Evolutionary conservation across 331 rosid genomes (phyloP).

Genomic region (Cydonia oblonga): DNA sequence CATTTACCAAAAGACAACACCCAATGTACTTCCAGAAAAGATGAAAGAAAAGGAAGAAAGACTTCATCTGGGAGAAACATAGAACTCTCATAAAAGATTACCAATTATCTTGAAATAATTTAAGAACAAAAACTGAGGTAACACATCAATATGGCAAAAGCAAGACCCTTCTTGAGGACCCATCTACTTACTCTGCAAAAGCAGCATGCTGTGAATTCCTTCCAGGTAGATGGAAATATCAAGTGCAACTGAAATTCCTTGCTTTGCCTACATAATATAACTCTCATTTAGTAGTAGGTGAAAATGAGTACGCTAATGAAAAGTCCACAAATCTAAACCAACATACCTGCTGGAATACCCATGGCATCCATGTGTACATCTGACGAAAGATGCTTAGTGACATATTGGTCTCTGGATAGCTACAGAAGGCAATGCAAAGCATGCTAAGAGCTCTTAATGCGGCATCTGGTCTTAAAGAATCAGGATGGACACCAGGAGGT

Average conservation of each 20-base stretch:
- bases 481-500: constrained; percentile 29
- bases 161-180: constrained; percentile 6
- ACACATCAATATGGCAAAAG: constrained; percentile 7
- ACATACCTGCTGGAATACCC: constrained; percentile 70
- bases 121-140: constrained; percentile 13
- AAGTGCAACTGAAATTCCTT: constrained; percentile 31
- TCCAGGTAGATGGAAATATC: constrained; percentile 62
- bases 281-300: constrained; percentile 12
- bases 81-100: not conserved
- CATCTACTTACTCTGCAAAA: constrained; percentile 55
- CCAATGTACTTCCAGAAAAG: not conserved
- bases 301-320: constrained; percentile 6
- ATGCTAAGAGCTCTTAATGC: constrained; percentile 72
- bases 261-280: constrained; percentile 44
- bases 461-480: constrained; percentile 44
- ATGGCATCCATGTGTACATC: constrained; percentile 80
- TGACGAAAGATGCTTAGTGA: constrained; percentile 50
- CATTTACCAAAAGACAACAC: not conserved
- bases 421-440: constrained; percentile 65
- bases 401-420: constrained; percentile 53
- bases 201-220: constrained; percentile 77
- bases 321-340: constrained; percentile 19
- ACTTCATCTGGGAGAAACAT: no score
- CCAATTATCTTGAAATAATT: not conserved
- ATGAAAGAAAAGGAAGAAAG: not conserved